These are phyloP conservation scores for Erythrophleum ivorense DNA, from an alignment of 331 rosid genomes.

Conservation along the genomic window DNA sequence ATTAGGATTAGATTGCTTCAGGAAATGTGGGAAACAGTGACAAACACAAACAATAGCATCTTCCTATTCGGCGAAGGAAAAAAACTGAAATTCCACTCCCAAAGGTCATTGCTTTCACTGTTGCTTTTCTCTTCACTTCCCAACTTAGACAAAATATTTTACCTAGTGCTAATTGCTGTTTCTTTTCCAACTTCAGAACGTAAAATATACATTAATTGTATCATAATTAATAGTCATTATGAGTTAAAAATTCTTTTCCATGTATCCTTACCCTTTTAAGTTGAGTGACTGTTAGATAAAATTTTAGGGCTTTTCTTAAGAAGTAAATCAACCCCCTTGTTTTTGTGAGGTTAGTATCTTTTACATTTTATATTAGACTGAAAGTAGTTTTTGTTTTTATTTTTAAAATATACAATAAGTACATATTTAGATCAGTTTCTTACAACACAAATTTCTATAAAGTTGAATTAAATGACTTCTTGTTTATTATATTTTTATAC, in stretches of 20 bases:
- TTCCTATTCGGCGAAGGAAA: background rate
- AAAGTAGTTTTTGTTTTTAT: background rate
- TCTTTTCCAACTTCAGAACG: slow-evolving; percentile 1
- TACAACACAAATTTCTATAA: background rate
- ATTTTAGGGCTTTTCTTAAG: slow-evolving; percentile 1
- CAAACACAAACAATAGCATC: slow-evolving; percentile 37
- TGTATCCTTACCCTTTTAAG: background rate
- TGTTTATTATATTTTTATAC: no score
- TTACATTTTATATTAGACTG: background rate
- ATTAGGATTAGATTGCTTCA: slow-evolving; percentile 31
- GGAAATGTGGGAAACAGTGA: slow-evolving; percentile 29
- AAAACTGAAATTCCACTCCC: slow-evolving; percentile 11
- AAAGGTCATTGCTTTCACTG: slow-evolving; percentile 24
- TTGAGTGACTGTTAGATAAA: slow-evolving; percentile 16
- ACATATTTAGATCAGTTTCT: background rate
- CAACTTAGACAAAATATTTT: background rate
- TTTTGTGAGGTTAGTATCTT: background rate
- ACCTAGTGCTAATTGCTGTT: slow-evolving; percentile 1
- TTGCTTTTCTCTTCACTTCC: slow-evolving; percentile 31
- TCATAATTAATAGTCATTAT: background rate
- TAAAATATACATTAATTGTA: background rate
- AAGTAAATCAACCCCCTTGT: background rate
- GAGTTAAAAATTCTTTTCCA: background rate
- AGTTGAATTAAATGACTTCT: no score
- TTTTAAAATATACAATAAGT: background rate